These are phyloP conservation scores for Leccinum ochraceum DNA, from an alignment of 768 basidiomycete genomes.

Conservation along the genomic window DNA sequence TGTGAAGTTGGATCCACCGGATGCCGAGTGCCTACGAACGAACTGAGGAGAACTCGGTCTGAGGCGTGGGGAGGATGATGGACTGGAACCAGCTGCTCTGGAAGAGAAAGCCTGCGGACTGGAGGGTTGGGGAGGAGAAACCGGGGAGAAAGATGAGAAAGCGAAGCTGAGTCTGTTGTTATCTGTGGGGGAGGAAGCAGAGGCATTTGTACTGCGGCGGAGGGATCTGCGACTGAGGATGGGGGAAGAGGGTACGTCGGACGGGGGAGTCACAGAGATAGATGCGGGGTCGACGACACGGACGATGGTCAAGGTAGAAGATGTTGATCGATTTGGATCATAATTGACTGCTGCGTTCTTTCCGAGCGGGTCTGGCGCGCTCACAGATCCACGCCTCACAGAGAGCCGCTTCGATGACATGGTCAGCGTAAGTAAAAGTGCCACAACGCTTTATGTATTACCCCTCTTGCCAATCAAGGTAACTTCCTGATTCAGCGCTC, in stretches of 20 bases:
- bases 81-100: slow-evolving; percentile 30
- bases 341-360: slow-evolving; percentile 52
- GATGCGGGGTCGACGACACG: slow-evolving; percentile 49
- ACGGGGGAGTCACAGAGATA: slow-evolving; percentile 22
- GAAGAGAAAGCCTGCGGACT: slow-evolving; percentile 35
- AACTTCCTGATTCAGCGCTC: slow-evolving; percentile 9
- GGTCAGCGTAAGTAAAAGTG: not conserved
- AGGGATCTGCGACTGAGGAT: slow-evolving; percentile 32
- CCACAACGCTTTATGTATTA: not conserved
- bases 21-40: slow-evolving; percentile 31
- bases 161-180: slow-evolving; percentile 57
- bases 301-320: slow-evolving; percentile 73
- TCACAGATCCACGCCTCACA: slow-evolving; percentile 63
- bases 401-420: slow-evolving; percentile 39
- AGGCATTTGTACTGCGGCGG: slow-evolving; percentile 34
- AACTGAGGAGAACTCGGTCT: slow-evolving; percentile 50
- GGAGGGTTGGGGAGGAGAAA: slow-evolving; percentile 23
- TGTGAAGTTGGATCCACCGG: slow-evolving; percentile 36
- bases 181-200: slow-evolving; percentile 30
- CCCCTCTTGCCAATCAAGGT: not conserved
- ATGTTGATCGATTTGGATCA: slow-evolving; percentile 54
- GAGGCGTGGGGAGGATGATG: slow-evolving; percentile 44
- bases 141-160: slow-evolving; percentile 57
- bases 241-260: slow-evolving; percentile 27
- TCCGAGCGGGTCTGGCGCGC: slow-evolving; percentile 70